Evolutionary conservation across 2,329 filamentous ascomycete genomes (phyloP).

Genomic region (Massarina eburnea): DNA sequence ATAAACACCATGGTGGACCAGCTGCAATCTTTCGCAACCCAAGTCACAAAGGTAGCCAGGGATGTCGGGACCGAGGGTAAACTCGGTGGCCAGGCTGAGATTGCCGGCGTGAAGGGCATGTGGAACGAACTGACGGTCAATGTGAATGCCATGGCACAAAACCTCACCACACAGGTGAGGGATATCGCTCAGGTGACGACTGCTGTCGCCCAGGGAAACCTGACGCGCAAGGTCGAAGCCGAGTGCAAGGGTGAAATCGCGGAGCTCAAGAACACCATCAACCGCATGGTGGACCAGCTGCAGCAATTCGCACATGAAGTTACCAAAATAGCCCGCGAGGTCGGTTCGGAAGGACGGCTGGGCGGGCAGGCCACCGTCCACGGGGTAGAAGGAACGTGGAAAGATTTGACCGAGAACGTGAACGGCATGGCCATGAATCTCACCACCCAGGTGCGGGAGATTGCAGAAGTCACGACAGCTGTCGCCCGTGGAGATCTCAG

Average conservation of each 20-base stretch:
- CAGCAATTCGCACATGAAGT: slow-evolving; percentile 57
- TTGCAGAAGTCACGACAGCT: slow-evolving; percentile 56
- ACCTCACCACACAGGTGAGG: slow-evolving; percentile 56
- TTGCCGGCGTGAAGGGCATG: slow-evolving; percentile 66
- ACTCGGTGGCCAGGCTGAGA: slow-evolving; percentile 64
- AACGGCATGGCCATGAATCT: slow-evolving; percentile 57
- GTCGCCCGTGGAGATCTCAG: slow-evolving; percentile 55
- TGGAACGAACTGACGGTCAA: slow-evolving; percentile 65
- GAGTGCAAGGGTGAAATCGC: slow-evolving; percentile 56
- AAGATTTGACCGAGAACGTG: slow-evolving; percentile 57
- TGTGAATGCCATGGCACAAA: slow-evolving; percentile 57
- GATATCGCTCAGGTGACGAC: slow-evolving; percentile 57
- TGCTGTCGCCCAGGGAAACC: slow-evolving; percentile 54
- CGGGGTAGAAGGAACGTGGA: slow-evolving; percentile 57
- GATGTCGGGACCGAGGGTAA: slow-evolving; percentile 67
- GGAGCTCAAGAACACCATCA: slow-evolving; percentile 55
- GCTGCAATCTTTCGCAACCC: slow-evolving; percentile 65
- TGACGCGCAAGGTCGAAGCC: slow-evolving; percentile 55
- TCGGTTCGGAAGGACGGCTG: slow-evolving; percentile 55
- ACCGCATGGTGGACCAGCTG: slow-evolving; percentile 56
- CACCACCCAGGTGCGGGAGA: slow-evolving; percentile 55
- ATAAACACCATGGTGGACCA: slow-evolving; percentile 70
- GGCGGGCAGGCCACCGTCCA: slow-evolving; percentile 56
- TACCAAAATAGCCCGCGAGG: slow-evolving; percentile 55
- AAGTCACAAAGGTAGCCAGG: slow-evolving; percentile 65